phyloP scores from a whole-genome alignment of 2,329 filamentous ascomycete genomes.

The Cadophora gregata region DNA sequence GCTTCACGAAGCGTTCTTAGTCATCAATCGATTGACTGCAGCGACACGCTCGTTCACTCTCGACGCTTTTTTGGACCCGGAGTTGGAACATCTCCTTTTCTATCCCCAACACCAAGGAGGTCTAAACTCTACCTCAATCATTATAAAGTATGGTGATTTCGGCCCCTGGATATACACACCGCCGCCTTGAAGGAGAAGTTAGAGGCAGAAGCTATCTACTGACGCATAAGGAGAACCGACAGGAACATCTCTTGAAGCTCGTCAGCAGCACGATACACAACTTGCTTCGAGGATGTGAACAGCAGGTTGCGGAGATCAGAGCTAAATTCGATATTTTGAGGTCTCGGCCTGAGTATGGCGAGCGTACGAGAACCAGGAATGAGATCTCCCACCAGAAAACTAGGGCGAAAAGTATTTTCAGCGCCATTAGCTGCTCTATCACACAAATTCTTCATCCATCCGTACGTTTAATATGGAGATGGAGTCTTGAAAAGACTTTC shows the following conservation, averaged over 20 bases:
- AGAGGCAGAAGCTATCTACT: neutral
- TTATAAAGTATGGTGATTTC: neutral
- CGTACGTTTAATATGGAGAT: conserved; percentile 49
- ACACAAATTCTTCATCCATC: conserved; percentile 50
- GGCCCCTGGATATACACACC: neutral
- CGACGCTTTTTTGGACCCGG: too few relatives aligned
- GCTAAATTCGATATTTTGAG: conserved; percentile 48
- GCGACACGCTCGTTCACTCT: too few relatives aligned
- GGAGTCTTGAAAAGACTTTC: conserved; percentile 43
- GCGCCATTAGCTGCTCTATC: conserved; percentile 51
- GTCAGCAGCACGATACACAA: conserved; percentile 1
- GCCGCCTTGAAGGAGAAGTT: neutral
- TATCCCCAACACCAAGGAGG: neutral
- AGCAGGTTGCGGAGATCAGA: conserved; percentile 36
- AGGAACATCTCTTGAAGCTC: neutral
- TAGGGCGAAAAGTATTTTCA: conserved; percentile 64
- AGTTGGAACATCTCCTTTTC: neutral
- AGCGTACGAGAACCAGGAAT: conserved; percentile 71
- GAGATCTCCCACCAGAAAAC: conserved; percentile 69
- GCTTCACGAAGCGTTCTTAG: too few relatives aligned
- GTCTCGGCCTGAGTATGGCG: conserved; percentile 42
- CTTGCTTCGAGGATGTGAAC: neutral
- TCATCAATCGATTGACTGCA: too few relatives aligned
- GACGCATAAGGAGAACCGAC: neutral
- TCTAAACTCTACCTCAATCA: neutral